Conservation (phyloP, 805 yeast species). For the Yamadazyma kitorensis region DNA sequence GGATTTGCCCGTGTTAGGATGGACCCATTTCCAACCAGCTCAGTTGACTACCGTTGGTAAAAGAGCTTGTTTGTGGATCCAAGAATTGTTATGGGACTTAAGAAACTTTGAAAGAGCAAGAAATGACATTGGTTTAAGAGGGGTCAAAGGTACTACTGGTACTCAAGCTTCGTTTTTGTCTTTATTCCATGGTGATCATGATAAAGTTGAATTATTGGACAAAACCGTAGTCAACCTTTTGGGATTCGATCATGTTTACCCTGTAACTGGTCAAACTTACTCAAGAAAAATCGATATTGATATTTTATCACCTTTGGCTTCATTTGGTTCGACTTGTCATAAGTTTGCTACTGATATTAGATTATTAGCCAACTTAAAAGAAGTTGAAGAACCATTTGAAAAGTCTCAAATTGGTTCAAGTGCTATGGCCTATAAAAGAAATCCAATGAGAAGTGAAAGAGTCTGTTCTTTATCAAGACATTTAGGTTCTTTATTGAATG, state of each 20-base stretch:
- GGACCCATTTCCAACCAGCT: conserved; percentile 99
- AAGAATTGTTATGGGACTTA: conserved; percentile 96
- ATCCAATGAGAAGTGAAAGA: conserved; percentile 99
- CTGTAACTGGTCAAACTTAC: conserved; percentile 99
- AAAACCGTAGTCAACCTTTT: conserved; percentile 87
- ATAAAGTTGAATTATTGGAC: conserved; percentile 90
- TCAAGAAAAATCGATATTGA: conserved; percentile 97
- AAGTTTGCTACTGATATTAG: conserved; percentile 97
- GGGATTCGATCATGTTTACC: conserved; percentile 94
- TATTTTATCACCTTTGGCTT: conserved; percentile 85
- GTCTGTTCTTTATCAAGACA: conserved; percentile 98
- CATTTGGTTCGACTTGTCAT: conserved; percentile 94
- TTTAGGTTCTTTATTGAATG: conserved; percentile 84
- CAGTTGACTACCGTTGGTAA: conserved; percentile 98
- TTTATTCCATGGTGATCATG: conserved; percentile 95
- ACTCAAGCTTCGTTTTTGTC: conserved; percentile 96
- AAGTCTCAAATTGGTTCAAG: conserved; percentile 97
- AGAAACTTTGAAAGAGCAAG: conserved; percentile 95
- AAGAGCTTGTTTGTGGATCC: conserved; percentile 96
- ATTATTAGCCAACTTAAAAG: conserved; percentile 93
- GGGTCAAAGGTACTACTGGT: conserved; percentile 99
- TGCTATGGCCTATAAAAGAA: conserved; percentile 99
- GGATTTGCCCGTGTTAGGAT: conserved; percentile 94
- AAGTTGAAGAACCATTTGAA: conserved; percentile 97
- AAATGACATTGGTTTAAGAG: conserved; percentile 93